Evolutionary conservation across 2,329 filamentous ascomycete genomes (phyloP).

Genomic region (Colletotrichum godetiae): DNA sequence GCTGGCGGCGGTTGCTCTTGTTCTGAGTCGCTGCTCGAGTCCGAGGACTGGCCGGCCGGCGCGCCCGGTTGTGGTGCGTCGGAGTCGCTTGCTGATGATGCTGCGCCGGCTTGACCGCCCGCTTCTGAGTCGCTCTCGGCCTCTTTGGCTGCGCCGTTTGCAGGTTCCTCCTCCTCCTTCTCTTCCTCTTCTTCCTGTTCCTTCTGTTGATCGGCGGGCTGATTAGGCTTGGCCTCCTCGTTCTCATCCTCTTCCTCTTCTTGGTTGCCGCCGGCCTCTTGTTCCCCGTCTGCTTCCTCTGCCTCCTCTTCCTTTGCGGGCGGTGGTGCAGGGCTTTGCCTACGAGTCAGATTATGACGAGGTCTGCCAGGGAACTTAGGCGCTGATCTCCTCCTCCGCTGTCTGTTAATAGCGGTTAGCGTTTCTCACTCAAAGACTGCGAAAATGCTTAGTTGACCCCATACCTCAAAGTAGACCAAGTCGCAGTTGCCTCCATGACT

Average conservation of each 20-base stretch:
- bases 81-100: background rate
- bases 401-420: background rate
- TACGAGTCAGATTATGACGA: constrained; percentile 22
- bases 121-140: constrained; percentile 13
- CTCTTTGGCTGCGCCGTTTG: background rate
- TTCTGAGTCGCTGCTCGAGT: constrained; percentile 25
- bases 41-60: background rate
- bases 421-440: background rate
- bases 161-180: background rate
- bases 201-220: background rate
- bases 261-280: background rate
- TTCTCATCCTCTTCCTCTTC: constrained; percentile 4
- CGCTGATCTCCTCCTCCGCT: constrained; percentile 20
- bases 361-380: constrained; percentile 24
- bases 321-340: background rate
- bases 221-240: background rate
- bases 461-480: constrained; percentile 25
- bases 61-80: background rate
- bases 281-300: constrained; percentile 26
- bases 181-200: constrained; percentile 4
- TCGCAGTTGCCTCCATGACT: constrained; percentile 20
- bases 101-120: background rate
- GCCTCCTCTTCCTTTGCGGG: background rate
- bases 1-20: background rate
- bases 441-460: background rate